These are phyloP conservation scores for Sordariomycetes sp. DNA, from an alignment of 2,329 filamentous ascomycete species.

Conservation along the genomic window DNA sequence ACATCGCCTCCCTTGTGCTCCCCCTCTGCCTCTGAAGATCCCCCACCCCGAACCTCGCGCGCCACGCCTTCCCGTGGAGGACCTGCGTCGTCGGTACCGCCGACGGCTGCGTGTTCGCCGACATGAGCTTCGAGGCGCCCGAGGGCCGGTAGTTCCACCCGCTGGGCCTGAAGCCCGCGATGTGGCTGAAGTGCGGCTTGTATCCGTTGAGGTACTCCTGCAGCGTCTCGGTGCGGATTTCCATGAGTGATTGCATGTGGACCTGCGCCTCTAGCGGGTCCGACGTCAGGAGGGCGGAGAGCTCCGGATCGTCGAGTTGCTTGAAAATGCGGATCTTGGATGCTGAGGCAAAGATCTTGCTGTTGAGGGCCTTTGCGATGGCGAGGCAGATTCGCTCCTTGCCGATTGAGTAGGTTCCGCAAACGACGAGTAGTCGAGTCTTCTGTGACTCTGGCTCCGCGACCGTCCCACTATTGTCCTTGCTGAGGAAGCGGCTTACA, in stretches of 20 bases:
- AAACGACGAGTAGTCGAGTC: constrained; percentile 74
- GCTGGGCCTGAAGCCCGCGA: constrained; percentile 83
- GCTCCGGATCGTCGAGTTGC: constrained; percentile 74
- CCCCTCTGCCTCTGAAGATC: constrained; percentile 76
- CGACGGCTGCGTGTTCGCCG: constrained; percentile 34
- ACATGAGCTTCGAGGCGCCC: constrained; percentile 31
- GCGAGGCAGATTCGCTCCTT: constrained; percentile 93
- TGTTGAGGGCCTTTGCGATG: constrained; percentile 72
- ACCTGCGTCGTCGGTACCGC: constrained; percentile 35
- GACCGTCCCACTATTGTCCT: constrained; percentile 13
- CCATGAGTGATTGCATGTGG: constrained; percentile 94
- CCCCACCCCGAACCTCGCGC: constrained; percentile 53
- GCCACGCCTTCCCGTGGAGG: constrained; percentile 55
- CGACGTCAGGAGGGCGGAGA: constrained; percentile 62
- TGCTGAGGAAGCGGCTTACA: constrained; percentile 39
- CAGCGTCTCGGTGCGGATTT: constrained; percentile 82
- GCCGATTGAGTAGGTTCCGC: constrained; percentile 94
- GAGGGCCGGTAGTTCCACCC: constrained; percentile 84
- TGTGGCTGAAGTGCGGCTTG: constrained; percentile 68
- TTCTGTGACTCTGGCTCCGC: constrained; percentile 15
- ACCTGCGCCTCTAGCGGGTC: constrained; percentile 81
- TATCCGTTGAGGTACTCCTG: constrained; percentile 76
- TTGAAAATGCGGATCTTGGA: constrained; percentile 74
- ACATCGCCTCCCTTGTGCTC: constrained; percentile 68
- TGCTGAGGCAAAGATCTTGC: constrained; percentile 79